Conservation (phyloP, 495 filamentous ascomycete genomes). For the Pyronema domesticum region DNA sequence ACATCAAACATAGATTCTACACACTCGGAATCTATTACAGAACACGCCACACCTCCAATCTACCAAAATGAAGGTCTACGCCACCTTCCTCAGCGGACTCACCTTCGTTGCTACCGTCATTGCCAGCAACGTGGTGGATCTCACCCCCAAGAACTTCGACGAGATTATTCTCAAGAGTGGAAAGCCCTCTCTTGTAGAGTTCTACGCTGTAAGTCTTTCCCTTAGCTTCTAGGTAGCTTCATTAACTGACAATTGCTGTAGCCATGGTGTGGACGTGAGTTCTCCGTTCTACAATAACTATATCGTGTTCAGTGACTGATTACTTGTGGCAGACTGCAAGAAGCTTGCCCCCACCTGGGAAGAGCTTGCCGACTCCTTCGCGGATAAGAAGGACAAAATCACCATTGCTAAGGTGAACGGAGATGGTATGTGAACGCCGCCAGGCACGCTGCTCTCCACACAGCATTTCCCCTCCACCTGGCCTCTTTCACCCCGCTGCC, state of each 20-base stretch:
- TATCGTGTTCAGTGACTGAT: not conserved
- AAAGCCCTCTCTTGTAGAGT: constrained; percentile 93
- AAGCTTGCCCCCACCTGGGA: constrained; percentile 87
- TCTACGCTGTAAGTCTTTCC: constrained; percentile 48
- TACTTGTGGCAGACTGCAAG: constrained; percentile 57
- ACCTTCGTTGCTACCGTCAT: constrained; percentile 10
- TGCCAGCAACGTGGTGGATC: constrained; percentile 48
- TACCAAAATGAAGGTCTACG: constrained; percentile 20
- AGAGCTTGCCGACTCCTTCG: constrained; percentile 62
- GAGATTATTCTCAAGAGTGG: constrained; percentile 70
- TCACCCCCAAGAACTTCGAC: constrained; percentile 80
- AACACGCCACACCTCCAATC: too few relatives aligned
- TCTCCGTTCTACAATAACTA: not conserved
- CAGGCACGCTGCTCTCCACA: not conserved
- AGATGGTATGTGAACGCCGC: constrained; percentile 31
- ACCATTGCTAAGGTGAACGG: constrained; percentile 91
- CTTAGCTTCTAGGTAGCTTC: not conserved
- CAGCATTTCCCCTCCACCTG: not conserved
- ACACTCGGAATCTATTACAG: too few relatives aligned
- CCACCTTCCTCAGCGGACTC: constrained; percentile 18
- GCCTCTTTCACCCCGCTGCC: not conserved
- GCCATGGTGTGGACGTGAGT: constrained; percentile 73
- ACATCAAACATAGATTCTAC: too few relatives aligned
- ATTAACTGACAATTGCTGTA: constrained; percentile 8
- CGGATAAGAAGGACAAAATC: constrained; percentile 61